Percentiles rank a stretch among this genome's conserved stretches.
Conservation (phyloP, 352 stramenopile genomes). For the Phytophthora hybrid region DNA sequence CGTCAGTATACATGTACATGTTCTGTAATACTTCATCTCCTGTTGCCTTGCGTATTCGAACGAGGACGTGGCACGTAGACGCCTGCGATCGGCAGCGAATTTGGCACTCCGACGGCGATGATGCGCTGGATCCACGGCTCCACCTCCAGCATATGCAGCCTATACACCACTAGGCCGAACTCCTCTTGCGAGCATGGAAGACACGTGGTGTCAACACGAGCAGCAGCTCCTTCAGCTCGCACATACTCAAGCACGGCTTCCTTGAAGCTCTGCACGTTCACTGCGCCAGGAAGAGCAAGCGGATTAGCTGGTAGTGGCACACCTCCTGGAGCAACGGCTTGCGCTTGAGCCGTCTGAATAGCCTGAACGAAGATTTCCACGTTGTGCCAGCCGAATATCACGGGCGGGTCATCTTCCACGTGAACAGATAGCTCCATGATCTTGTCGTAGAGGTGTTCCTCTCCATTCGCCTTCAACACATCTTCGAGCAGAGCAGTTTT, state of each 20-base stretch:
- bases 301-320: neutral
- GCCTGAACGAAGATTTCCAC: too few relatives aligned
- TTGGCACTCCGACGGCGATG: neutral
- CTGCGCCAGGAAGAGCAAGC: slow-evolving; percentile 2
- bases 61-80: slow-evolving; percentile 7
- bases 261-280: neutral
- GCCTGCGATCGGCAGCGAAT: slow-evolving; percentile 5
- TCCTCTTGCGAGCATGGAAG: neutral
- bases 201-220: neutral
- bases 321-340: neutral
- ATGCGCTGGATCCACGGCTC: slow-evolving; percentile 9
- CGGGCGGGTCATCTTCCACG: too few relatives aligned
- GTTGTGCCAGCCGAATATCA: too few relatives aligned
- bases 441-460: too few relatives aligned
- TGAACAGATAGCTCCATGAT: too few relatives aligned
- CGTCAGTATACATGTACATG: too few relatives aligned
- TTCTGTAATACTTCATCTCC: too few relatives aligned
- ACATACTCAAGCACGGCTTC: neutral
- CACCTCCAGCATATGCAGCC: neutral
- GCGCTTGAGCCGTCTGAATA: too few relatives aligned
- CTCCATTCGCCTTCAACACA: too few relatives aligned
- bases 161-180: slow-evolving; percentile 1
- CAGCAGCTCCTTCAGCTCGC: slow-evolving; percentile 1
- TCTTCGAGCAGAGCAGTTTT: neutral
- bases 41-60: slow-evolving; percentile 9